Evolutionary conservation across 257 asterid genomes (phyloP).

Genomic region (Linderniella brevidens): DNA sequence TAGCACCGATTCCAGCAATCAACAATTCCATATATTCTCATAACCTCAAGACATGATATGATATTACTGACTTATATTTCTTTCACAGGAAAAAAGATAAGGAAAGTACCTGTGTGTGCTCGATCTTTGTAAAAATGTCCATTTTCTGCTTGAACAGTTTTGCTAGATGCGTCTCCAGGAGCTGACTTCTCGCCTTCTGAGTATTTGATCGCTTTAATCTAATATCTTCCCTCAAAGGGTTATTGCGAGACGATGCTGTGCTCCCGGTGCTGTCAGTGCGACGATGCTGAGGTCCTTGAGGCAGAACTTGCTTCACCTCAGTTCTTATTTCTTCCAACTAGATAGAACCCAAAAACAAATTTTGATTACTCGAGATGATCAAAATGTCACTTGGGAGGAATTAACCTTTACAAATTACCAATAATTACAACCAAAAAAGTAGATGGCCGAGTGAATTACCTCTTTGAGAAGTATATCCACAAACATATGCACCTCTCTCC

Average conservation of each 20-base stretch:
- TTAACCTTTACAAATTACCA: background rate
- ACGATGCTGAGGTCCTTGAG: slow-evolving; percentile 70
- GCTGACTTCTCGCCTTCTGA: slow-evolving; percentile 93
- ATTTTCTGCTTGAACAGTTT: slow-evolving; percentile 87
- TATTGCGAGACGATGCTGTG: slow-evolving; percentile 88
- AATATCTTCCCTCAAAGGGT: slow-evolving; percentile 68
- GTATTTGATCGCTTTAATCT: slow-evolving; percentile 52
- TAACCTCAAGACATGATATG: background rate
- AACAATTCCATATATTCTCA: no score
- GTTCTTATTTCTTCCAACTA: slow-evolving; percentile 44
- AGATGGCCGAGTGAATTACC: slow-evolving; percentile 23
- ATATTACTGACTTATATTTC: background rate
- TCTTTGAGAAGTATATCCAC: slow-evolving; percentile 85
- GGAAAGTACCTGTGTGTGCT: slow-evolving; percentile 72
- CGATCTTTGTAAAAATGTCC: slow-evolving; percentile 85
- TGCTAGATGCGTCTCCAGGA: slow-evolving; percentile 91
- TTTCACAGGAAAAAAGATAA: background rate
- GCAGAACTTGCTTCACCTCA: slow-evolving; percentile 67
- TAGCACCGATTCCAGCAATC: slow-evolving; percentile 64
- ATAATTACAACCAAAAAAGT: background rate
- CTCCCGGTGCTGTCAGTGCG: slow-evolving; percentile 89
- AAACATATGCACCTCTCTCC: slow-evolving; percentile 98
- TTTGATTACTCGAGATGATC: background rate
- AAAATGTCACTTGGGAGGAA: background rate
- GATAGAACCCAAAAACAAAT: slow-evolving; percentile 1